phyloP scores from a whole-genome alignment of 2,329 filamentous ascomycete species.

The Exophiala dermatitidis region DNA sequence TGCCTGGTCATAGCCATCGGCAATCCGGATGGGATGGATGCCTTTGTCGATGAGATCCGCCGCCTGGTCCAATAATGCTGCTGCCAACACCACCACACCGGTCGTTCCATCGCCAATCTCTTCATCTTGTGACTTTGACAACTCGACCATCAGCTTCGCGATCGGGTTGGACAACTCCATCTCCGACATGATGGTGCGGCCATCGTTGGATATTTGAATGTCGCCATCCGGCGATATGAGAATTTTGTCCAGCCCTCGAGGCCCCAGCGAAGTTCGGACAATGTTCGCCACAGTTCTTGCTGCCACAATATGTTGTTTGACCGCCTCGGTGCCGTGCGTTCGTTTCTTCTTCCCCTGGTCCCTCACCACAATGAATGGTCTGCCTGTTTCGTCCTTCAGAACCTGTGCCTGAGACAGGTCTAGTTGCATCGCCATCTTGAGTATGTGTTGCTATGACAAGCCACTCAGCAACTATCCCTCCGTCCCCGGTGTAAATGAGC shows the following conservation, averaged over 20 bases:
- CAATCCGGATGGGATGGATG: slow-evolving; percentile 97
- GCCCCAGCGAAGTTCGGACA: slow-evolving; percentile 92
- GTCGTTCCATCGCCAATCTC: slow-evolving; percentile 98
- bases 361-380: slow-evolving; percentile 96
- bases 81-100: slow-evolving; percentile 91
- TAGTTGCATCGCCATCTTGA: slow-evolving; percentile 23
- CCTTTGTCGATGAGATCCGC: slow-evolving; percentile 99
- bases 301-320: slow-evolving; percentile 96
- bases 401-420: slow-evolving; percentile 49
- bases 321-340: slow-evolving; percentile 90
- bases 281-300: slow-evolving; percentile 94
- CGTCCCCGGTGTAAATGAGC: neutral
- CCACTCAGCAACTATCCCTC: neutral
- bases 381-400: slow-evolving; percentile 94
- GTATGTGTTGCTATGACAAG: neutral
- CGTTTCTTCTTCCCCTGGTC: slow-evolving; percentile 98
- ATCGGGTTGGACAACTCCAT: slow-evolving; percentile 99
- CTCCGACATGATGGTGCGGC: slow-evolving; percentile 87
- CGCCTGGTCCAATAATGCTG: slow-evolving; percentile 89
- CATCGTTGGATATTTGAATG: slow-evolving; percentile 98
- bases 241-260: slow-evolving; percentile 96
- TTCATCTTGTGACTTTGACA: slow-evolving; percentile 97
- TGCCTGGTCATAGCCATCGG: slow-evolving; percentile 94
- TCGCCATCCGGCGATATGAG: slow-evolving; percentile 97
- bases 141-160: slow-evolving; percentile 89